Conservation (phyloP, 129 eudicot species). For the Dittrichia graveolens region DNA sequence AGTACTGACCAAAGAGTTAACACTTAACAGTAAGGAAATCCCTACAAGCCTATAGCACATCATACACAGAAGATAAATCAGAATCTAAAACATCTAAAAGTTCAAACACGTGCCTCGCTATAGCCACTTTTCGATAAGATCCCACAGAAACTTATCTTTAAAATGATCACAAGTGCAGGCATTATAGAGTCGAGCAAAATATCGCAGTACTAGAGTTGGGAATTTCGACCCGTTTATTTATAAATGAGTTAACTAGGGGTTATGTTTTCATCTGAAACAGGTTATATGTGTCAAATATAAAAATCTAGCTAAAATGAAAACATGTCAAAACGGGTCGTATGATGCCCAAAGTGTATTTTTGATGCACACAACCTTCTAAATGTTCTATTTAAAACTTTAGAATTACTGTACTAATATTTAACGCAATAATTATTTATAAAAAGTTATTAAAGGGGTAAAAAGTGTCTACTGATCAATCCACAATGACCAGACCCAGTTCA, state of each 20-base stretch:
- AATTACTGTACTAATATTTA: neutral
- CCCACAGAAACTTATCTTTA: too few relatives aligned
- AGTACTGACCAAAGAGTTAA: constrained; percentile 26
- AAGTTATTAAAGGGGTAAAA: neutral
- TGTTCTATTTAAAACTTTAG: neutral
- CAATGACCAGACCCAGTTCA: neutral
- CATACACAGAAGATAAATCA: neutral
- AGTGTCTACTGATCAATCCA: constrained; percentile 1
- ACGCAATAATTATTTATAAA: neutral
- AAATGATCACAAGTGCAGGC: too few relatives aligned
- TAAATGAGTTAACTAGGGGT: neutral
- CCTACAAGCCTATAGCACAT: constrained; percentile 10
- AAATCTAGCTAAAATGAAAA: neutral
- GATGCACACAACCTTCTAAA: neutral
- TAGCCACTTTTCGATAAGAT: too few relatives aligned
- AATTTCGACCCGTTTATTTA: neutral
- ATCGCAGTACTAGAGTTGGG: neutral
- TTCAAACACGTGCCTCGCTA: too few relatives aligned
- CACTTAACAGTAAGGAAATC: constrained; percentile 22
- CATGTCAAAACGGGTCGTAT: neutral
- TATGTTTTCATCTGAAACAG: neutral
- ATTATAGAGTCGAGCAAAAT: too few relatives aligned
- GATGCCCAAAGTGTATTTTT: neutral
- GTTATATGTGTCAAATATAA: neutral
- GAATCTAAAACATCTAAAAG: neutral